phyloP scores from a whole-genome alignment of 805 yeast species.

The Tetrapisispora arboricola region DNA sequence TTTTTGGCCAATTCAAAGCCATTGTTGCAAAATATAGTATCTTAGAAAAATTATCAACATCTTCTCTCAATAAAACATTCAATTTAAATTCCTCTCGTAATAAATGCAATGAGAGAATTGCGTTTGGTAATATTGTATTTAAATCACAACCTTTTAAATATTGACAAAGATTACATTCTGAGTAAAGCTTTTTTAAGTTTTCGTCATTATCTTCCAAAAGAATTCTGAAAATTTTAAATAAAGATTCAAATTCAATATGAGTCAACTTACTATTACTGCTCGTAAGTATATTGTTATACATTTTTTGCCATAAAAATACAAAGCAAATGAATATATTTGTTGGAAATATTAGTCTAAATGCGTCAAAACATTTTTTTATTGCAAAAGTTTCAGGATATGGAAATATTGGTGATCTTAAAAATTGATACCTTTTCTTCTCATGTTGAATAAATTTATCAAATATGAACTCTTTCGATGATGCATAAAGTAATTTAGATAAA shows the following conservation, averaged over 20 bases:
- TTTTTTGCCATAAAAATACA: slow-evolving; percentile 18
- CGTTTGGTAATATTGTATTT: slow-evolving; percentile 37
- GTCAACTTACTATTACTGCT: too few relatives aligned
- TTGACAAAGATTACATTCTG: not conserved
- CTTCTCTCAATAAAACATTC: slow-evolving; percentile 35
- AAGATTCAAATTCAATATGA: not conserved
- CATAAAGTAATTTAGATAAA: slow-evolving; percentile 37
- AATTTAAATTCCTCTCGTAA: slow-evolving; percentile 66
- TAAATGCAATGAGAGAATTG: slow-evolving; percentile 61
- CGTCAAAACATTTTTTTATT: slow-evolving; percentile 12
- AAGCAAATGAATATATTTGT: slow-evolving; percentile 9
- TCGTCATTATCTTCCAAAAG: not conserved
- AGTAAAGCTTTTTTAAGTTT: not conserved
- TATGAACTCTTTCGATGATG: slow-evolving; percentile 28
- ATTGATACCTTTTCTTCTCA: too few relatives aligned
- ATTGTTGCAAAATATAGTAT: slow-evolving; percentile 51
- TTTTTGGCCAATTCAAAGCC: slow-evolving; percentile 67
- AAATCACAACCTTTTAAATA: not conserved
- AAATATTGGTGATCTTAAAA: slow-evolving; percentile 6
- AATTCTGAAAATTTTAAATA: slow-evolving; percentile 7
- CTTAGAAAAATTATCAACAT: slow-evolving; percentile 36
- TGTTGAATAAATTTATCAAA: slow-evolving; percentile 31
- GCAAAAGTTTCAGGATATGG: slow-evolving; percentile 9
- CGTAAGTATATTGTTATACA: slow-evolving; percentile 5
- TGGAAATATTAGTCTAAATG: slow-evolving; percentile 14